Evolutionary conservation across 805 yeast species (phyloP).

Genomic region (Scheffersomyces ergatensis): DNA sequence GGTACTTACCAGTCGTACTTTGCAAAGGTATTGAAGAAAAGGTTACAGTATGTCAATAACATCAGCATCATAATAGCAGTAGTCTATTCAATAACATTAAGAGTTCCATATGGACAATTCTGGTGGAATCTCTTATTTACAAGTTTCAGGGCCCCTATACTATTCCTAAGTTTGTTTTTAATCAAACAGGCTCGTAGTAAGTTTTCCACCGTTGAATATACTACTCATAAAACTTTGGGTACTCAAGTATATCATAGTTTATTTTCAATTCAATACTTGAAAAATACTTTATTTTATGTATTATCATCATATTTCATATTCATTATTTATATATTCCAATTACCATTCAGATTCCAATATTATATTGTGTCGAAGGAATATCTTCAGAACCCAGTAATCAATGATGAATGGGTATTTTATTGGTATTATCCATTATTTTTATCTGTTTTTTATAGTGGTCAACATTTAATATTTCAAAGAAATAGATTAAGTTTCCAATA

Average conservation of each 20-base stretch:
- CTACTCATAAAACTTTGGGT: slow-evolving; percentile 30
- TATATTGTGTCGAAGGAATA: slow-evolving; percentile 37
- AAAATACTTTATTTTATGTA: slow-evolving; percentile 16
- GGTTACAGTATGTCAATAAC: slow-evolving; percentile 35
- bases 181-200: slow-evolving; percentile 23
- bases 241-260: slow-evolving; percentile 25
- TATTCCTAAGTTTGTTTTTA: slow-evolving; percentile 24
- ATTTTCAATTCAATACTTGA: slow-evolving; percentile 14
- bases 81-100: slow-evolving; percentile 18
- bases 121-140: slow-evolving; percentile 29
- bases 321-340: slow-evolving; percentile 23
- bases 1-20: slow-evolving; percentile 24
- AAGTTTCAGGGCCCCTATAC: slow-evolving; percentile 26
- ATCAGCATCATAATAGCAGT: slow-evolving; percentile 26
- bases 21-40: slow-evolving; percentile 26
- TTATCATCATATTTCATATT: slow-evolving; percentile 21
- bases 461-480: slow-evolving; percentile 52
- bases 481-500: slow-evolving; percentile 50
- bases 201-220: slow-evolving; percentile 28
- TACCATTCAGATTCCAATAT: slow-evolving; percentile 23
- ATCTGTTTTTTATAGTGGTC: slow-evolving; percentile 46
- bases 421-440: slow-evolving; percentile 45
- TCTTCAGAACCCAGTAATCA: slow-evolving; percentile 33
- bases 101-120: slow-evolving; percentile 25
- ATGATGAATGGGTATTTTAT: slow-evolving; percentile 47